These are phyloP conservation scores for Botrytis cinerea DNA, from an alignment of 2,329 filamentous ascomycete genomes.

Conservation along the genomic window DNA sequence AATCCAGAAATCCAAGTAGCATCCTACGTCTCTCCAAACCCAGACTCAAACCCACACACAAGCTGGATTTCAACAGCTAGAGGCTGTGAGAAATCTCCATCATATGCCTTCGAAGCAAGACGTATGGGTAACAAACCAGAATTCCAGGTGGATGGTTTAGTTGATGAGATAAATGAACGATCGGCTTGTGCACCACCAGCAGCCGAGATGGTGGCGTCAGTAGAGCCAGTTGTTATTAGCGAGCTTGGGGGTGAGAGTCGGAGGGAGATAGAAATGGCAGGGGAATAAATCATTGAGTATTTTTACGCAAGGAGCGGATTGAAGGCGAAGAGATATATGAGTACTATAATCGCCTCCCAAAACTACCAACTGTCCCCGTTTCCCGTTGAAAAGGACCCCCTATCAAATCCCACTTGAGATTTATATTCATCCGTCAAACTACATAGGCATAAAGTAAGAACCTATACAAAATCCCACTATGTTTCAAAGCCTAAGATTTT, in stretches of 20 bases:
- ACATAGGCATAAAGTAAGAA: not conserved
- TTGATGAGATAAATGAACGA: not conserved
- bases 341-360: not conserved
- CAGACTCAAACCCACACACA: not conserved
- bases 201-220: not conserved
- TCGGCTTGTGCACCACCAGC: not conserved
- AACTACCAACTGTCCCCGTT: not conserved
- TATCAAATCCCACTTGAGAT: not conserved
- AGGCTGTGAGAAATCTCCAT: not conserved
- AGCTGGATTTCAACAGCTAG: not conserved
- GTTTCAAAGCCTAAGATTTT: not conserved
- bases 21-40: not conserved
- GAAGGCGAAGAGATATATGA: not conserved
- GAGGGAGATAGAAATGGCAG: not conserved
- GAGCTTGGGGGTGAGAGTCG: not conserved
- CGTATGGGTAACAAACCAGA: not conserved
- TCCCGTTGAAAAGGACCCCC: too few species aligned
- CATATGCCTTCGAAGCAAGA: not conserved
- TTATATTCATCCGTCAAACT: not conserved
- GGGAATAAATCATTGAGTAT: not conserved
- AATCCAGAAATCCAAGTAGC: constrained; percentile 1
- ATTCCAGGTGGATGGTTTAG: not conserved
- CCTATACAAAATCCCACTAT: not conserved
- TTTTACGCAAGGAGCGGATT: not conserved
- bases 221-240: not conserved